Evolutionary conservation across 2,329 filamentous ascomycete species (phyloP), one percentile per base, ranked within the genome.

Genomic region (Diaporthe nobilis): DNA sequence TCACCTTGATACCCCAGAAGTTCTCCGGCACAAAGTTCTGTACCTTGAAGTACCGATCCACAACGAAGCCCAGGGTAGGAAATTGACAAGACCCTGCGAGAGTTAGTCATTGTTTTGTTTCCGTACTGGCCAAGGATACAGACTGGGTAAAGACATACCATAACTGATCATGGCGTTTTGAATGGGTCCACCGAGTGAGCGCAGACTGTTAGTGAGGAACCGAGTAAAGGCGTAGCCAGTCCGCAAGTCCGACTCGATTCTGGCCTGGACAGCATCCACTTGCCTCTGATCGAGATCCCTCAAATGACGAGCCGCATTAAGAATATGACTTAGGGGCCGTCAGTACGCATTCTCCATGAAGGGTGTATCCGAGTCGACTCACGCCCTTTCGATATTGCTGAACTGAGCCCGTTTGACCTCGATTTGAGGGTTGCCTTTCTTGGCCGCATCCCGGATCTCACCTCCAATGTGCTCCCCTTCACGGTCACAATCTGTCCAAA

Each of bases 401-500:
- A 99, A 99, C 76, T 88, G 93, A 20, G 97, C 97, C 80, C 97
- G 90, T 81, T 95, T 97, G 75, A 98, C 91, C 77, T 95, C 89
- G 57, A 99, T 92, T 1, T 87, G 87, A 13, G 88, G 84, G 78
- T 98, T 98, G 13, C 91, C 93, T 80, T 92, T 92, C 63, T 88
- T 87, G 7, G 97, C 97, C 75, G 96, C 93, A 71, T 94, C 90
- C 60, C 95, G 92, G 77, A 99, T 96, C 83, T 99, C 96, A 53
- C 94, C 90, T 9, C 97, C 97, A 79, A 99, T 99, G 82, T 98
- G 94, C 83, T 99, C 97, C 49, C 97, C 97, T 88, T 99, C 97
- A 73, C 96, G 92, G 87, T 99, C 97, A 84, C 97, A 98, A 88
- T 99, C 97, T 0, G 97, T 99, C 97, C 97, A 99, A 80, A 99